phyloP scores from a whole-genome alignment of 352 stramenopile genomes.

The Thraustochytrium sp. region DNA sequence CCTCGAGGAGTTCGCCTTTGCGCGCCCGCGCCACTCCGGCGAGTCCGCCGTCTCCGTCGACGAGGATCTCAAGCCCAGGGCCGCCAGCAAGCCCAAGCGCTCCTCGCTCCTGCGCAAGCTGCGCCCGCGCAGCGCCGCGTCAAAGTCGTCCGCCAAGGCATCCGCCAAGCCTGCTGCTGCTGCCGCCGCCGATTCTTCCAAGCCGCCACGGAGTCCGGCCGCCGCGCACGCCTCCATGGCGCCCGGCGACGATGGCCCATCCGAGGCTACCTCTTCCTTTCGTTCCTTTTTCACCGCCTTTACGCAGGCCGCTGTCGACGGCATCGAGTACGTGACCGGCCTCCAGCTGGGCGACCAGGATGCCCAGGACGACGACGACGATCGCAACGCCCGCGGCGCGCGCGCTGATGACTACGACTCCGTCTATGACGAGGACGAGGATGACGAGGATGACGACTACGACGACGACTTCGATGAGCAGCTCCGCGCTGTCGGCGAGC shows the following conservation, averaged over 20 bases:
- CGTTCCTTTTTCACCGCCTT: not conserved
- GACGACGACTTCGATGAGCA: conserved; percentile 21
- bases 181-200: too few species aligned
- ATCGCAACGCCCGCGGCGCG: not conserved
- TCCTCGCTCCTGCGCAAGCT: not conserved
- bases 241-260: not conserved
- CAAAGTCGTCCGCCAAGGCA: not conserved
- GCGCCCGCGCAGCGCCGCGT: not conserved
- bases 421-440: not conserved
- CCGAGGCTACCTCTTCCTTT: not conserved
- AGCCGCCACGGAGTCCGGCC: not conserved
- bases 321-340: conserved; percentile 31
- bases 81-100: not conserved
- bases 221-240: not conserved
- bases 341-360: not conserved
- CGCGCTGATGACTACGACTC: not conserved
- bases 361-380: not conserved
- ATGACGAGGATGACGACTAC: not conserved
- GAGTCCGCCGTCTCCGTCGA: not conserved
- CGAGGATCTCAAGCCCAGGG: too few species aligned
- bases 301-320: conserved; percentile 25
- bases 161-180: not conserved
- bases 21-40: not conserved
- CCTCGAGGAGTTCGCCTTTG: conserved; percentile 21
- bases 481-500: conserved; percentile 14